Evolutionary conservation across 2,329 filamentous ascomycete genomes (phyloP), one percentile per base, ranked within the genome.

Genomic region (Venturia aucupariae): DNA sequence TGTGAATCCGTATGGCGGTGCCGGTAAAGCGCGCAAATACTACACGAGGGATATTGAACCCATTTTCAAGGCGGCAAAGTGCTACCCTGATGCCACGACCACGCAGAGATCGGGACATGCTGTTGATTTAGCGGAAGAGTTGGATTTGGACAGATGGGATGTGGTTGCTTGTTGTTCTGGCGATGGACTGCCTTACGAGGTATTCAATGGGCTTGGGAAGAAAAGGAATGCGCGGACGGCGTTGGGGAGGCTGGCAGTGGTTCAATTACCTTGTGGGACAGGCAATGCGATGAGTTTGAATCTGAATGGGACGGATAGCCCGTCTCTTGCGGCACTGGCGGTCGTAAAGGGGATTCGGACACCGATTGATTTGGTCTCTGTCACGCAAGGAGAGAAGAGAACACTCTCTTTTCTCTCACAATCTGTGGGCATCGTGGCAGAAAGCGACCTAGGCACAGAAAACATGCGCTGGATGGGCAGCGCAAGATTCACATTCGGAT

Each of bases 221-320:
- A 86, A 91, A 46, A 72, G 82, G 4, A 90, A 97, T 75, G 92
- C 92, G 24, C 80, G 81, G 39, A 82, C 82, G 64, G 94, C 93
- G 0, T 77, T 99, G 66, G 78, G 81, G 27, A 89, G 87, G 70
- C 78, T 97, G 17, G 90, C 94, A 0, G 86, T 99, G 1, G 88
- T 87, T 27, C 90, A 96, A 72, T 82, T 99, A 42, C 94, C 94
- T 1, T 96, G 92, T 72, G 94, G 94, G 17, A 94, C 90, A 61
- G 94, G 94, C 6, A 99, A 99, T 74, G 94, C 90, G 27, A 89
- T 97, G 86, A 90, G 90, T 67, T 87, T 89, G 78, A 97, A 97
- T 74, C 78, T 95, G 59, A 91, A 90, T 68, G 94, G 93, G 5
- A 92, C 92, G 0, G 83, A 88, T 67, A 86, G 84, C 67, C 83